Evolutionary conservation across 1,284 basidiomycete species (phyloP).

Genomic region (Malassezia dermatis): DNA sequence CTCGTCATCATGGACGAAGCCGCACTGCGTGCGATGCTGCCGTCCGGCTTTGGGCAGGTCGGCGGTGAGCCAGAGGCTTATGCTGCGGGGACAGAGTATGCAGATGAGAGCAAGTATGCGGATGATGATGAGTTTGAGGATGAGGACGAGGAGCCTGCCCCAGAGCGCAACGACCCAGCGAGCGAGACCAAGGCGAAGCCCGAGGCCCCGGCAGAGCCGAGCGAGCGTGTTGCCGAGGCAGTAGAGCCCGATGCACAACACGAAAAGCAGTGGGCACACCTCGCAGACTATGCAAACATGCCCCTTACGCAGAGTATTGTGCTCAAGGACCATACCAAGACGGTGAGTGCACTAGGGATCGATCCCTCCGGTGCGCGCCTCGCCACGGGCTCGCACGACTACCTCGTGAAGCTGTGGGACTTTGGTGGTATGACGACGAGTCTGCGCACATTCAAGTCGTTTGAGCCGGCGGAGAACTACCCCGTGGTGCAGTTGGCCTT

Average conservation of each 20-base stretch:
- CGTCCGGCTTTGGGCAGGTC: conserved; percentile 30
- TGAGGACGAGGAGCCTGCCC: conserved; percentile 8
- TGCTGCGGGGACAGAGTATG: neutral
- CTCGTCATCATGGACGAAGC: conserved; percentile 35
- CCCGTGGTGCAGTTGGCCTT: conserved; percentile 34
- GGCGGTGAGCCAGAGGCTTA: neutral
- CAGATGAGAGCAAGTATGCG: neutral
- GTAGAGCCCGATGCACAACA: neutral
- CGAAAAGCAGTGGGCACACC: neutral
- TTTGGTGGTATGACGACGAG: conserved; percentile 88
- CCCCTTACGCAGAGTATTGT: conserved; percentile 64
- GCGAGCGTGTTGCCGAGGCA: neutral
- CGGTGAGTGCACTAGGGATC: conserved; percentile 77
- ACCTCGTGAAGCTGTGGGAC: conserved; percentile 95
- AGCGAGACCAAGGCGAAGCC: neutral
- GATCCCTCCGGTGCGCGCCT: conserved; percentile 88
- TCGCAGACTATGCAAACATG: conserved; percentile 16
- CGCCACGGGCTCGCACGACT: conserved; percentile 84
- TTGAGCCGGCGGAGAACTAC: conserved; percentile 85
- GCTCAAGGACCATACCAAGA: conserved; percentile 84
- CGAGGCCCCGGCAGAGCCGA: neutral
- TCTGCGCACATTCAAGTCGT: conserved; percentile 84
- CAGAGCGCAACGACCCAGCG: neutral
- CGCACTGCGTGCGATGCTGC: conserved; percentile 42
- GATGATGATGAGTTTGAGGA: conserved; percentile 12